Base-by-base conservation (phyloP, 2,329 filamentous ascomycete species). In the Penicillium sp. region DNA sequence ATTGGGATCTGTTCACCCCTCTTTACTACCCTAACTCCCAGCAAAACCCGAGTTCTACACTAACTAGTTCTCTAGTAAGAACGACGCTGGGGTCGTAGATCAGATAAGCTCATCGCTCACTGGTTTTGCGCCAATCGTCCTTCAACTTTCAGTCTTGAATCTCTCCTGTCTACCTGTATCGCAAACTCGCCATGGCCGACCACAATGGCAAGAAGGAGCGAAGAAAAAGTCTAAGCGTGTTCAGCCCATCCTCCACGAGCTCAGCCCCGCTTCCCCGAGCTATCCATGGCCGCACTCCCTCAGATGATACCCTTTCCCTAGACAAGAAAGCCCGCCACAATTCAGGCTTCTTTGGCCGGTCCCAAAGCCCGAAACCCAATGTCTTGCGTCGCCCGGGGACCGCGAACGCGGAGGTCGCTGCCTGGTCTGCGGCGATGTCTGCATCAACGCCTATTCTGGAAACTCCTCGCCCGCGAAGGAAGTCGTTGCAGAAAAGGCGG, bases 401-500 rank as follows among this genome's bases (percentile, higher is more conserved):
- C 9, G 58, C 64, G 25, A 60, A 60, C 28, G 62, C 65, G 23
- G 65, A 66, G 20, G 47, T 58, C 23, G 52, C 58, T 9, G 54
- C 53, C 39, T 53, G 52, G 50, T 55, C 64, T 24, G 51, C 58
- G 24, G 58, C 60, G 28, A 56, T 58, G 32, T 51, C 62, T 23
- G 47, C 57, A 18, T 52, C 60, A 10, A 46, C 54, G 13, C 45
- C 55, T 5, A 54, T 56, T 12, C 50, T 64, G 6, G 70, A 72
- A 28, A 56, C 53, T 4, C 47, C 61, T 39, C 72, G 65, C 18
- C 66, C 66, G 25, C 68, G 70, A 28, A 72, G 73, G 29, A 72
- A 69, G 55, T 75, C 72, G 15, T 55, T 75, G 12, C 72, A 74
- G 56, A 76, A 72, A 57, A 71, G 69, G 54, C 73, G 78, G 9